Evolutionary conservation across 1,284 basidiomycete genomes (phyloP).

Genomic region (Chalciporus sp.): DNA sequence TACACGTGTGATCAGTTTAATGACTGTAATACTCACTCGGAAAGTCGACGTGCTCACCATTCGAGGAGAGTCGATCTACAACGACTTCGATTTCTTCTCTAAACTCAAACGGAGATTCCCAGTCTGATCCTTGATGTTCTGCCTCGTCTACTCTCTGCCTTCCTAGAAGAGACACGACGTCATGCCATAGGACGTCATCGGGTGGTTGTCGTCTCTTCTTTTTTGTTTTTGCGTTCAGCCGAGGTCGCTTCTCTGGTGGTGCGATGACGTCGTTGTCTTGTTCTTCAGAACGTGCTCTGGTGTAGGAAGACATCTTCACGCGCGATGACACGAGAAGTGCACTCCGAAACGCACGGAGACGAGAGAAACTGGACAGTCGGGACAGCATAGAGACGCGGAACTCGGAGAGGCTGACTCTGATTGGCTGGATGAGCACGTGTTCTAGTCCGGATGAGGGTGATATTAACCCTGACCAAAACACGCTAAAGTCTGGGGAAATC

Average conservation of each 20-base stretch:
- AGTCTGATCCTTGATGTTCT: constrained; percentile 52
- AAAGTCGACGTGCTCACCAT: constrained; percentile 47
- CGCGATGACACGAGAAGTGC: background rate
- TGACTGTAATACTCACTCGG: no score
- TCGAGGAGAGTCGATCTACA: constrained; percentile 64
- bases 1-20: constrained; percentile 28
- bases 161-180: constrained; percentile 72
- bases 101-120: constrained; percentile 60
- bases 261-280: constrained; percentile 1
- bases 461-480: background rate
- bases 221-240: constrained; percentile 10
- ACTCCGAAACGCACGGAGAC: background rate
- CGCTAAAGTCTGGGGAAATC: no score
- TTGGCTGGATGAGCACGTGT: background rate
- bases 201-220: constrained; percentile 18
- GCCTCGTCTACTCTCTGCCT: constrained; percentile 54
- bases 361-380: background rate
- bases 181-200: constrained; percentile 77
- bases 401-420: background rate
- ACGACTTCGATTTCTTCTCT: constrained; percentile 68
- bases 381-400: background rate
- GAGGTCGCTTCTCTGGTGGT: constrained; percentile 20
- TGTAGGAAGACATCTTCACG: background rate
- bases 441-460: background rate
- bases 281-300: background rate